Percentiles rank a stretch among this genome's conserved stretches.
Conservation (phyloP, 345 rosid species). For the Boechera divaricarpa region DNA sequence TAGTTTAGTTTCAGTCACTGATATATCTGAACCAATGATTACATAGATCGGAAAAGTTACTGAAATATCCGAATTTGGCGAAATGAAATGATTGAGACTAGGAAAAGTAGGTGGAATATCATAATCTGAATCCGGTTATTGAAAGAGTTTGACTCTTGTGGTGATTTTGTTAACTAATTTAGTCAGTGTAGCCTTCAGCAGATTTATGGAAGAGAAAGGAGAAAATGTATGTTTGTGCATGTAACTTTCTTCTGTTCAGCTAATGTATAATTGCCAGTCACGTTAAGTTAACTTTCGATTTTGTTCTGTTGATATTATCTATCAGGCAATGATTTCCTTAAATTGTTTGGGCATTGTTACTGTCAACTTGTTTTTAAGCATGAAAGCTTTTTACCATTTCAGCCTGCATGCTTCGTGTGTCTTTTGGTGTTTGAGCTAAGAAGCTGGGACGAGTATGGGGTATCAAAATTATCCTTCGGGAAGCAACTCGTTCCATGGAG, state of each 20-base stretch:
- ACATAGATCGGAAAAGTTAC: not conserved
- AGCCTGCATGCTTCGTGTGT: slow-evolving; percentile 39
- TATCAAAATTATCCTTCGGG: slow-evolving; percentile 49
- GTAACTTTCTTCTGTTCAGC: not conserved
- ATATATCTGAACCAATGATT: slow-evolving; percentile 15
- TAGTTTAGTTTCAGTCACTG: slow-evolving; percentile 1
- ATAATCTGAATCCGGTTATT: not conserved
- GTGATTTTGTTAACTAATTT: not conserved
- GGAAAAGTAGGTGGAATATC: not conserved
- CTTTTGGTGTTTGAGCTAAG: slow-evolving; percentile 32
- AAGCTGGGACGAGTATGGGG: slow-evolving; percentile 54
- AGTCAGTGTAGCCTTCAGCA: not conserved
- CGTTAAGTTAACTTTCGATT: not conserved
- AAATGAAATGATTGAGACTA: slow-evolving; percentile 9
- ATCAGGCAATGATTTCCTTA: not conserved
- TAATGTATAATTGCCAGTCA: no score
- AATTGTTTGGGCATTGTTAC: not conserved
- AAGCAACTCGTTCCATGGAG: slow-evolving; percentile 46
- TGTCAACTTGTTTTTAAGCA: slow-evolving; percentile 14
- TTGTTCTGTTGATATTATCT: not conserved
- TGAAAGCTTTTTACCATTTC: slow-evolving; percentile 26
- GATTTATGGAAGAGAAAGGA: not conserved
- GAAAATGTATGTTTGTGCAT: not conserved
- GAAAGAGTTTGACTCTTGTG: not conserved
- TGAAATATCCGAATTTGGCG: not conserved